Evolutionary conservation across 1,139 yeast species (phyloP), one percentile per base, ranked within the genome.

Genomic region (Saccharomyces hybrid): DNA sequence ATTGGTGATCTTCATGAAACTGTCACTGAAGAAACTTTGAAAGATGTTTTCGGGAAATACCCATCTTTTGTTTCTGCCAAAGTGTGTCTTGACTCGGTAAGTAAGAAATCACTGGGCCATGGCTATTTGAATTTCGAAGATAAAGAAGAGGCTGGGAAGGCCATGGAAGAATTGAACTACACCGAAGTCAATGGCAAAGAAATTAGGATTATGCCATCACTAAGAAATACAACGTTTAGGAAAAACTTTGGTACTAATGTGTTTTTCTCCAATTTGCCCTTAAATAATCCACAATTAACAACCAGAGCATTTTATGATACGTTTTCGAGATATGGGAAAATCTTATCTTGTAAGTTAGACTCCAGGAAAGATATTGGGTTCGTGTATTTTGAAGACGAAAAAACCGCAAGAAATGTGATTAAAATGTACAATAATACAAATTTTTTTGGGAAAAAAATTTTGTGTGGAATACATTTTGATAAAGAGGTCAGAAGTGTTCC

Each of bases 201-300:
- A 55, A 73, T 80, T 46, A 70, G 82, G 59, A 77, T 80, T 21
- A 78, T 79, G 82, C 79, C 78, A 2, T 77, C 81, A 0, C 58
- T 78, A 54, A 73, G 80, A 60, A 62, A 68, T 49, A 49, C 64
- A 1, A 53, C 54, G 24, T 62, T 56, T 52, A 62, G 71, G 47
- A 66, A 66, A 28, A 62, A 62, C 27, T 57, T 65, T 48, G 70
- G 70, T 9, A 64, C 68, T 2, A 69, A 68, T 49, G 63, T 66
- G 0, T 52, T 57, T 32, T 55, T 61, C 47, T 26, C 57, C 4
- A 71, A 75, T 59, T 59, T 78, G 58, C 72, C 80, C 47, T 55
- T 71, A 54, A 65, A 70, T 55, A 60, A 64, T 57, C 3, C 56
- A 58, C 53, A 62, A 5, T 58, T 74, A 42, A 72, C 76, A 0